Evolutionary conservation across 768 basidiomycete species (phyloP), one percentile per base, ranked within the genome.

Genomic region (Tricholoma matsutake): DNA sequence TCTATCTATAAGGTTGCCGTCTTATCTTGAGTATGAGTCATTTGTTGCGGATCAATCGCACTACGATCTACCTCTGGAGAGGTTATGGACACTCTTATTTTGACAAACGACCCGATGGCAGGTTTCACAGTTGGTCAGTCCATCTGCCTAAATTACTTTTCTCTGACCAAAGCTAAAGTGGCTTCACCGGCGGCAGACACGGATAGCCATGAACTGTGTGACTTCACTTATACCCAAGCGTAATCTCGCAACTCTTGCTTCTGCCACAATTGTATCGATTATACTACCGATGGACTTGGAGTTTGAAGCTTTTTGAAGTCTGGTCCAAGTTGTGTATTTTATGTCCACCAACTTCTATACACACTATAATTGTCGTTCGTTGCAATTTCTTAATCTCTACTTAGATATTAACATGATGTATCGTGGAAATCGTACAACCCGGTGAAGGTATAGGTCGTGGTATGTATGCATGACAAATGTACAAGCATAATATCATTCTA

Each of bases 21-120:
- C 65, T 68, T 43, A 68, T 70, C 52, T 62, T 68, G 55, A 70
- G 65, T 52, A 64, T 70, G 67, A 67, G 67, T 60, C 67, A 70
- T 56, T 60, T 70, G 6, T 58, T 69, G 31, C 41, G 20, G 16
- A 31, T 34, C 25, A n/a, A 51, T 18, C 25, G 29, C 35, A 9
- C 13, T 14, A 32, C 32, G 34, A 13, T 29, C 18, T 29, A 52
- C 16, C 13, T 41, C 55, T 25, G 37, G 54, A 32, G 49, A 52
- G 4, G 53, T 64, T 9, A 57, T 61, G 47, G 60, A 61, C 49
- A 61, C 60, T 1, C 25, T 64, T 14, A 29, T 61, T 29, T 41
- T 59, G 34, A 64, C 60, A 29, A 34, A 54, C 18, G 59, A 54
- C 35, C 7, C 35, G 14, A 14, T 54, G 8, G 51, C 54, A 31